A percentile compares a stretch with the other conserved stretches of the same genome.
These are phyloP conservation scores for Suillus hirtellus DNA, from an alignment of 768 basidiomycete species.

Conservation along the genomic window DNA sequence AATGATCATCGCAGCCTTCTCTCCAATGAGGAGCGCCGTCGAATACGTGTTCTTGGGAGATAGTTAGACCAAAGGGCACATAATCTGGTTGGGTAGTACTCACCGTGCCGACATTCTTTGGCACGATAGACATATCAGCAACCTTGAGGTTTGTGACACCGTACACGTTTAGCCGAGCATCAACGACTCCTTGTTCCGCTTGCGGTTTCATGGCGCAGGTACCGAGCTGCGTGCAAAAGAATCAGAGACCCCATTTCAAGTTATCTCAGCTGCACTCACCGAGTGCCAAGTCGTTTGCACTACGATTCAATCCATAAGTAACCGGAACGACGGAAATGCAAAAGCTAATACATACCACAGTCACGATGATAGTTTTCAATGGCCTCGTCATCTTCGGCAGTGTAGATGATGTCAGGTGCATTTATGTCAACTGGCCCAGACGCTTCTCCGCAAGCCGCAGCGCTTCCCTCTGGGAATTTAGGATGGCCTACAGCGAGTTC, in stretches of 20 bases:
- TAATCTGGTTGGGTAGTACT: background rate
- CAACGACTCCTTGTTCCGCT: constrained; percentile 58
- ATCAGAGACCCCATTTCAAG: constrained; percentile 17
- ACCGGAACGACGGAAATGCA: background rate
- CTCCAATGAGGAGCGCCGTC: constrained; percentile 45
- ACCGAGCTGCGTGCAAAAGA: constrained; percentile 42
- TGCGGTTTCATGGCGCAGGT: constrained; percentile 66
- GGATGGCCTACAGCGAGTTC: constrained; percentile 40
- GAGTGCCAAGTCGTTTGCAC: constrained; percentile 49
- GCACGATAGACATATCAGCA: constrained; percentile 36
- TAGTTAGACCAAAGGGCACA: background rate
- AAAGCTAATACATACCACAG: constrained; percentile 27
- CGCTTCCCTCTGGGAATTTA: constrained; percentile 28
- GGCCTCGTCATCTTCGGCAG: constrained; percentile 35
- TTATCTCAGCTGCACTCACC: constrained; percentile 24
- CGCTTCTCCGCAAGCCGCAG: constrained; percentile 12
- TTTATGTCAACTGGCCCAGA: constrained; percentile 34
- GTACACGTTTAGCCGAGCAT: constrained; percentile 59
- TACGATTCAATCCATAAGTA: constrained; percentile 17
- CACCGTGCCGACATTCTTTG: constrained; percentile 35
- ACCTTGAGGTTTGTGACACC: constrained; percentile 38
- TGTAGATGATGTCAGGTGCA: constrained; percentile 42
- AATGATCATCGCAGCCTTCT: constrained; percentile 59
- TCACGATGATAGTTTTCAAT: constrained; percentile 33
- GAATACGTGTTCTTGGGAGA: constrained; percentile 38